These are phyloP conservation scores for Quaeritorhiza haematococci DNA, from an alignment of 371 early-diverging fungal species.

Conservation along the genomic window DNA sequence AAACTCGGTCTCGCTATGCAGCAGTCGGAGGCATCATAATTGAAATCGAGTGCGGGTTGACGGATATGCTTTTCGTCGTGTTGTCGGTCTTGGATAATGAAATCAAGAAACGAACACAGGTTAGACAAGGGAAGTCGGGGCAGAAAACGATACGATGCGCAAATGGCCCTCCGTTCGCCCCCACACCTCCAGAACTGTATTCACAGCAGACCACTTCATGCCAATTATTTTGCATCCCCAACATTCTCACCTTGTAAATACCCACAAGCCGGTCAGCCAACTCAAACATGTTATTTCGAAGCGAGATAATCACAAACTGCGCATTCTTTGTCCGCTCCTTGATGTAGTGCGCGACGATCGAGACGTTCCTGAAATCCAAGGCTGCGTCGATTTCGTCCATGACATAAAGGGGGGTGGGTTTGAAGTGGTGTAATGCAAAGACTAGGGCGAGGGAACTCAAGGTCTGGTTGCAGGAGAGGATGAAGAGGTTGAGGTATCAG, in stretches of 20 bases:
- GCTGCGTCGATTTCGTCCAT: conserved; percentile 99
- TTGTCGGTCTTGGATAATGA: conserved; percentile 59
- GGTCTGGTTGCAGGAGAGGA: conserved; percentile 56
- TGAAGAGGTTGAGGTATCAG: no score
- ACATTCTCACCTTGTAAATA: conserved; percentile 83
- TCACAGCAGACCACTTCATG: no score
- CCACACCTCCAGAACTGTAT: no score
- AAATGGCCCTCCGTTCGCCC: no score
- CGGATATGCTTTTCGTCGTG: conserved; percentile 79
- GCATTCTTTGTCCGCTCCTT: conserved; percentile 96
- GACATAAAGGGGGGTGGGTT: conserved; percentile 98
- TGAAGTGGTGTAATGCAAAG: conserved; percentile 99
- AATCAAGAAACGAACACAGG: no score
- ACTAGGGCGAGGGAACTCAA: conserved; percentile 97
- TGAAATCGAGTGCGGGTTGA: conserved; percentile 60
- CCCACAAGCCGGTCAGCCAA: conserved; percentile 96
- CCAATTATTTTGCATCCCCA: no score
- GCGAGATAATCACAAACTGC: conserved; percentile 98
- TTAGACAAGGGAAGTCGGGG: no score
- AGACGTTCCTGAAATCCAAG: conserved; percentile 98
- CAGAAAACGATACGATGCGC: no score
- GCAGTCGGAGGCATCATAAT: no score
- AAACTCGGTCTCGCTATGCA: no score
- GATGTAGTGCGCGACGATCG: conserved; percentile 98
- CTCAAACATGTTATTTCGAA: conserved; percentile 99